Evolutionary conservation across 257 asterid species (phyloP), one percentile per base, ranked within the genome.

Genomic region (Echium plantagineum): DNA sequence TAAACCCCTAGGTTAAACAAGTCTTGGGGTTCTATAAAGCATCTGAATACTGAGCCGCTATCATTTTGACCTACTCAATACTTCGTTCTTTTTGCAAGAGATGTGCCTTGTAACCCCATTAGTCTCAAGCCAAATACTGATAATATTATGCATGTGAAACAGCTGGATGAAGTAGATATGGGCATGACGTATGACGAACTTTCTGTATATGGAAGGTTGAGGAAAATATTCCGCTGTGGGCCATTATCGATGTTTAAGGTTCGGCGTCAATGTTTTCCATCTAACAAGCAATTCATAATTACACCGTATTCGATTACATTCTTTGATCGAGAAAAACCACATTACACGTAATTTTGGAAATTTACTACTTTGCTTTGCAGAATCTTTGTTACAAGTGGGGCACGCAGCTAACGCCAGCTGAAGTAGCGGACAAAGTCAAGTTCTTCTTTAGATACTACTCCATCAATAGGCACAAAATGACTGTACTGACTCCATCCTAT

Each of bases 161-260:
- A 91, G 98, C 78, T 90, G 61, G 98, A 88, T 71, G 98, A 91
- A 78, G 97, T 88, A 78, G 97, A 91, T 71, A 88, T 85, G 93
- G 98, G 95, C 62, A 88, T 91, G 95, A 82, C 96, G 47, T 86
- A 88, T 56, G 96, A 88, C 55, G 98, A 90, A 72, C 93, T 90
- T 66, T 90, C 98, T 9, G 88, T 82, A 9, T 83, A 85, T 52
- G 96, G 98, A 73, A 80, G 96, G 83, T 52, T 90, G 78, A 94
- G 98, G 10, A 87, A 90, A 74, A 90, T 87, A 58, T 91, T 84
- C 83, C 90, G 95, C 22, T 85, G 95, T 32, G 98, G 96, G 24
- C 98, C 98, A 48, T 89, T 88, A 24, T 88, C 98, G 54, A 88
- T 91, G 96, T 91, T 91, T 69, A 85, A 91, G 98, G 98, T 91